A percentile compares a stretch with the other conserved stretches of the same genome.
Conservation (phyloP, 2,329 filamentous ascomycete genomes). For the Zasmidium citrigriseum region DNA sequence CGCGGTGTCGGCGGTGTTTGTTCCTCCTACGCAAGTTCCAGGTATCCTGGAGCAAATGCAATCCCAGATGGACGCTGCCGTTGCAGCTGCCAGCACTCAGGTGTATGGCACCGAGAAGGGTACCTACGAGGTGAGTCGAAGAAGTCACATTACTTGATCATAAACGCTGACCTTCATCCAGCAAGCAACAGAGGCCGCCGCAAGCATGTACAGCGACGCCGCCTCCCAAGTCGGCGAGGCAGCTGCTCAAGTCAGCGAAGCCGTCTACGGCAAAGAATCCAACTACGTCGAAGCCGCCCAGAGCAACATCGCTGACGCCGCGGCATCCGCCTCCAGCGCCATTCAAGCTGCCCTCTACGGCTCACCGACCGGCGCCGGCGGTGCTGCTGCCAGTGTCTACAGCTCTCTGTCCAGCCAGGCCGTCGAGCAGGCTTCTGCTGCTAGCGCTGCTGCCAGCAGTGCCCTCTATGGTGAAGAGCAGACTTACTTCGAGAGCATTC, state of each 20-base stretch:
- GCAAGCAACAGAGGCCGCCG: constrained; percentile 55
- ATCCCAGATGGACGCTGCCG: constrained; percentile 58
- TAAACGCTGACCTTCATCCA: constrained; percentile 34
- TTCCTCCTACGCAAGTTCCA: constrained; percentile 59
- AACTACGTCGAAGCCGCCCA: constrained; percentile 57
- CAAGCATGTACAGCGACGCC: constrained; percentile 50
- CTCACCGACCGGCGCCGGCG: constrained; percentile 50
- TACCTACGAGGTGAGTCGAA: constrained; percentile 42
- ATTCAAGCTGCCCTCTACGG: constrained; percentile 61
- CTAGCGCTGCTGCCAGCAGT: constrained; percentile 46
- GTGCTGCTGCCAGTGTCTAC: constrained; percentile 46
- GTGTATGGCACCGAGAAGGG: constrained; percentile 60
- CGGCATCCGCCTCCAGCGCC: constrained; percentile 55
- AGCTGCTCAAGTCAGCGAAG: constrained; percentile 48
- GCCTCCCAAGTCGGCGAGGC: constrained; percentile 46
- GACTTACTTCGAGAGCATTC: constrained; percentile 49
- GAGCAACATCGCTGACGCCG: constrained; percentile 55
- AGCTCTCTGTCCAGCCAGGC: constrained; percentile 49
- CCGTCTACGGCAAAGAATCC: constrained; percentile 57
- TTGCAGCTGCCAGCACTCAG: constrained; percentile 59
- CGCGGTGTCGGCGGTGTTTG: constrained; percentile 53
- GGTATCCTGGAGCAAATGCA: constrained; percentile 59
- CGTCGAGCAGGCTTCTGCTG: constrained; percentile 46
- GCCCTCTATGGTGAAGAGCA: constrained; percentile 55
- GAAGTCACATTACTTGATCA: neutral